A percentile compares a stretch with the other conserved stretches of the same genome.
These are phyloP conservation scores for Onygena corvina DNA, from an alignment of 2,329 filamentous ascomycete genomes.

Conservation along the genomic window DNA sequence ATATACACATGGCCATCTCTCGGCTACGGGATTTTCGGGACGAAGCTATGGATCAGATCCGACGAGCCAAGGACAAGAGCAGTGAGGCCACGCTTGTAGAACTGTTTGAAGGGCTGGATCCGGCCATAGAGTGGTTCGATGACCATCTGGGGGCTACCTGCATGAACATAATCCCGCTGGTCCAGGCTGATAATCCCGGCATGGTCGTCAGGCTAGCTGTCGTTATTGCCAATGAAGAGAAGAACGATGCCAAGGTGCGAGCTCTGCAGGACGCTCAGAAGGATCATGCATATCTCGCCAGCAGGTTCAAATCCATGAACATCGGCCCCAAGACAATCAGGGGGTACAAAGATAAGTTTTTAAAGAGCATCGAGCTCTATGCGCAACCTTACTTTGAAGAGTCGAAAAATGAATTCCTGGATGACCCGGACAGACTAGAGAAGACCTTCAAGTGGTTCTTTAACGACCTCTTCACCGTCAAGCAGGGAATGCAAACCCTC, in stretches of 20 bases:
- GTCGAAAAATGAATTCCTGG: constrained; percentile 62
- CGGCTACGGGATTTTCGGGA: constrained; percentile 87
- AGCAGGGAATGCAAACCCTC: constrained; percentile 77
- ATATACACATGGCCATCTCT: constrained; percentile 84
- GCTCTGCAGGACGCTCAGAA: constrained; percentile 89
- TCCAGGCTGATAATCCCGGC: constrained; percentile 75
- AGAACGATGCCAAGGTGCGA: constrained; percentile 81
- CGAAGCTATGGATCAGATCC: constrained; percentile 93
- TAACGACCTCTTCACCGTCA: constrained; percentile 91
- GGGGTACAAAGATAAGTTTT: constrained; percentile 93
- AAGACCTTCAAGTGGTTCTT: constrained; percentile 94
- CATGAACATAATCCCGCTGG: constrained; percentile 75
- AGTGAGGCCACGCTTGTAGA: constrained; percentile 75
- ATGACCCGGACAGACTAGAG: constrained; percentile 69
- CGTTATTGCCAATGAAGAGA: constrained; percentile 90
- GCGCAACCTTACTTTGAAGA: constrained; percentile 63
- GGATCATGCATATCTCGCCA: constrained; percentile 89
- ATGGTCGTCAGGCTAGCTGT: constrained; percentile 84
- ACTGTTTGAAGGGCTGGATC: constrained; percentile 77
- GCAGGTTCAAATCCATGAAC: constrained; percentile 87
- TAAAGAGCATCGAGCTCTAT: constrained; percentile 63
- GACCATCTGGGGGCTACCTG: constrained; percentile 83
- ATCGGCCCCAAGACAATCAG: constrained; percentile 82
- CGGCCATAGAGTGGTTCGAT: constrained; percentile 87
- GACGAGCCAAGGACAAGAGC: constrained; percentile 57